A percentile compares a stretch with the other conserved stretches of the same genome.
Conservation (phyloP, 2,329 filamentous ascomycete genomes). For the Fusarium clavum region DNA sequence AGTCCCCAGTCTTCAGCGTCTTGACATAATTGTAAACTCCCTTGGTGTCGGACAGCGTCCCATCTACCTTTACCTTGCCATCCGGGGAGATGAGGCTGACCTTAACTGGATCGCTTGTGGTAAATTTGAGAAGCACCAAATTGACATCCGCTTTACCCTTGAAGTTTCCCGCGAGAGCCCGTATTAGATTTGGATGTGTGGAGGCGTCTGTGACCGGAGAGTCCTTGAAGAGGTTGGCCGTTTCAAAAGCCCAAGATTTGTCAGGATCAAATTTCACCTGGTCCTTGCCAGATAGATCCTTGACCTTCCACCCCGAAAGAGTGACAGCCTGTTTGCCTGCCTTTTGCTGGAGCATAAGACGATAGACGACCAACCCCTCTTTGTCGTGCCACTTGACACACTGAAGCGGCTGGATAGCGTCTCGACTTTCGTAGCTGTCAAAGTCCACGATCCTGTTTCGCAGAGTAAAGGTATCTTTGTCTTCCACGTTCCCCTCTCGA, state of each 20-base stretch:
- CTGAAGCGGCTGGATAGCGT: background rate
- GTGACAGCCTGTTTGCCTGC: background rate
- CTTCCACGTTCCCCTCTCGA: background rate
- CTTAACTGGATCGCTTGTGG: background rate
- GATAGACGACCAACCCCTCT: background rate
- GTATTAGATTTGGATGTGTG: background rate
- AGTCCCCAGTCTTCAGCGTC: background rate
- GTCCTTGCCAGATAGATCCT: background rate
- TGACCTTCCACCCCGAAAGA: background rate
- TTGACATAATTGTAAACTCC: background rate
- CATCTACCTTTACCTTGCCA: background rate
- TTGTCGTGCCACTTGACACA: background rate
- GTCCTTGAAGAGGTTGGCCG: background rate
- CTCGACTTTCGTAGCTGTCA: background rate
- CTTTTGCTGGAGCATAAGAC: background rate
- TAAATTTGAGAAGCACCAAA: background rate
- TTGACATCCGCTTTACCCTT: too few relatives aligned
- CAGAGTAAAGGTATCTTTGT: background rate
- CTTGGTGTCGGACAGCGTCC: background rate
- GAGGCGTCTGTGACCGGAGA: accelerated
- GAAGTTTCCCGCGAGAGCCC: background rate
- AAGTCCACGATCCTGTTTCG: background rate
- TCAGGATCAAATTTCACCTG: background rate
- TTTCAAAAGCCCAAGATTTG: background rate
- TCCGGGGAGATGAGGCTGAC: background rate